Conservation (phyloP, 2,329 filamentous ascomycete genomes). For the Amauroascus niger region DNA sequence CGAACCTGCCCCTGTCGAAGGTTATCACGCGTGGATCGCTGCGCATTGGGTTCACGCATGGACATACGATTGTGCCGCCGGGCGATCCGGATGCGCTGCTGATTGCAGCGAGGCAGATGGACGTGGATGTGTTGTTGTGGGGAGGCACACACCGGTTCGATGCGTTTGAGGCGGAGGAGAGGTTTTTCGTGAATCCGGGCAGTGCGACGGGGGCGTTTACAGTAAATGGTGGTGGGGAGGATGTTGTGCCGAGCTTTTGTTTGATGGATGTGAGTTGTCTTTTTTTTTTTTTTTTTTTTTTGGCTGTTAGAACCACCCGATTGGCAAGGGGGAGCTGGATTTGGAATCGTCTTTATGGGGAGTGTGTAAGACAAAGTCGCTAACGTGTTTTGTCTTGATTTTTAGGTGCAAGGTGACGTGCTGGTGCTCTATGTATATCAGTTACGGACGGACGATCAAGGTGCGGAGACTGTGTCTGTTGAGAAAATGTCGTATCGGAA, state of each 20-base stretch:
- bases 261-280: conserved; percentile 78
- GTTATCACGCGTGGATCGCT: conserved; percentile 60
- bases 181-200: conserved; percentile 62
- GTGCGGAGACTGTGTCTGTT: conserved; percentile 68
- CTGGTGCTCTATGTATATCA: conserved; percentile 93
- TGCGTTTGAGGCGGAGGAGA: conserved; percentile 61
- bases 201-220: conserved; percentile 58
- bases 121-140: conserved; percentile 60
- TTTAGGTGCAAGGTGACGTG: conserved; percentile 89
- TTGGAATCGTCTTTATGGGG: neutral
- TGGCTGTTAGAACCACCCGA: neutral
- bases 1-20: conserved; percentile 55
- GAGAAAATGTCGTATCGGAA: conserved; percentile 83
- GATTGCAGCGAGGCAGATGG: conserved; percentile 61
- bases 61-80: conserved; percentile 58
- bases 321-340: neutral
- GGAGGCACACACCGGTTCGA: conserved; percentile 57
- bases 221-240: conserved; percentile 52
- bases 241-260: conserved; percentile 86
- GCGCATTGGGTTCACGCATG: conserved; percentile 61
- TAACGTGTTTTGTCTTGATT: conserved; percentile 9
- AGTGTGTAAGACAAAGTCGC: neutral
- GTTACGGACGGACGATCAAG: conserved; percentile 64
- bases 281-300: neutral
- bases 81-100: conserved; percentile 57